Evolutionary conservation across 140 eudicot genomes (phyloP), one percentile per base, ranked within the genome.

Genomic region (Bidens hawaiensis): DNA sequence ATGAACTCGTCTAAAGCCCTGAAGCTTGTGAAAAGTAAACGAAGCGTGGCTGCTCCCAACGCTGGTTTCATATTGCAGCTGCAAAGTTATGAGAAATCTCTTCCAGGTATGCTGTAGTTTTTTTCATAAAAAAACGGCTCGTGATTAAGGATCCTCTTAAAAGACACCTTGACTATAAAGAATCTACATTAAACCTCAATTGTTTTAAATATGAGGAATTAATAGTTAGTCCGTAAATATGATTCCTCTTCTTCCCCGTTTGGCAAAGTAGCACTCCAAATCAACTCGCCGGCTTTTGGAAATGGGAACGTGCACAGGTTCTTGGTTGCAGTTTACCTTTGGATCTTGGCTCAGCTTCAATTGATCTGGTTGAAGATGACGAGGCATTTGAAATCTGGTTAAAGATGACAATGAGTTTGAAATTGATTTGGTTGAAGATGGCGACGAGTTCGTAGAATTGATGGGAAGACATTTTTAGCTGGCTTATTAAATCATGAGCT

Each of bases 31-130:
- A 87, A 56, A 77, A 77, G 74, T 62, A 82, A 80, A 76, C 83
- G 98, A 66, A 81, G 83, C 1, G 58, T 68, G 41, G 95, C 85
- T 54, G 49, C 78, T 62, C 98, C 98, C 2, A 91, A 91, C 66
- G 42, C 79, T 7, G 98, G 98, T 22, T 91, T 91, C 63, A 64
- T 85, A 61, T 65, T 34, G 38, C 98, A 91, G 78, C 80, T 91
- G 42, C 69, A 64, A 42, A 71, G 78, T 43, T 87, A 66, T 51
- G 98, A 84, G 70, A 70, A 65, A 78, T 76, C 75, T 60, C 78
- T 84, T 58, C 69, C 17, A 80, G 98, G 98, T 87, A 70, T 30
- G 12, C 2, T 25, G 13, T 52, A 52, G 59, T 52, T 14, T 25
- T 52, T 1, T 52, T 24, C 8, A 30, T 4, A 3, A 36, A 51